Conservation (phyloP, 2,329 filamentous ascomycete genomes). For the Pseudopyrenochaeta lycopersici region DNA sequence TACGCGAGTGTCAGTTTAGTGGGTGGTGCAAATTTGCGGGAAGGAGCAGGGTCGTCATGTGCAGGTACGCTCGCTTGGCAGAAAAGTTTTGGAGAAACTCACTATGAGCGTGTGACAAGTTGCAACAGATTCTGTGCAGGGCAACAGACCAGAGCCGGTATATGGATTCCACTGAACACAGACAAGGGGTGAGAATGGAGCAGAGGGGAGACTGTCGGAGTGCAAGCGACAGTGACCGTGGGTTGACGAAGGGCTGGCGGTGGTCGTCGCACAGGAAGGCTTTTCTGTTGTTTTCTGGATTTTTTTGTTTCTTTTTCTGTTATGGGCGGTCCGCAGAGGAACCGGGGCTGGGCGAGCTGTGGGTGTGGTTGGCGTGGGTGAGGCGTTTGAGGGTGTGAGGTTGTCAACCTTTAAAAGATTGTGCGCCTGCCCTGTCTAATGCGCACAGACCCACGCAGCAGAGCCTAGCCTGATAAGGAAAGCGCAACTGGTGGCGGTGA, state of each 20-base stretch:
- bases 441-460: conserved; percentile 19
- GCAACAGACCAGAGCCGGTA: conserved; percentile 24
- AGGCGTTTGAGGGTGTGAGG: conserved; percentile 30
- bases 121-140: conserved; percentile 31
- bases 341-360: conserved; percentile 39
- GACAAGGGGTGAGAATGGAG: conserved; percentile 28
- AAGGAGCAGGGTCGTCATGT: conserved; percentile 36
- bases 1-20: conserved; percentile 32
- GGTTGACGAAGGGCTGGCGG: conserved; percentile 34
- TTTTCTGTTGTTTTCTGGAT: conserved; percentile 50
- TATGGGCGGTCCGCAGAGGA: conserved; percentile 45
- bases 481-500: conserved; percentile 29
- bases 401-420: conserved; percentile 35
- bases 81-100: conserved; percentile 34
- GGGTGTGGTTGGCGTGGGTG: conserved; percentile 32
- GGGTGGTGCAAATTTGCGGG: conserved; percentile 33
- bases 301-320: conserved; percentile 52
- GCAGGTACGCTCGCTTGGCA: conserved; percentile 44
- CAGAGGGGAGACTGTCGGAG: conserved; percentile 34
- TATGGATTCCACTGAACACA: conserved; percentile 27
- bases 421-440: conserved; percentile 30
- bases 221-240: conserved; percentile 44
- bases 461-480: conserved; percentile 22
- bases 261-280: conserved; percentile 36
- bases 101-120: conserved; percentile 37